phyloP scores from a whole-genome alignment of 352 stramenopile species.

The Phytophthora vignae region DNA sequence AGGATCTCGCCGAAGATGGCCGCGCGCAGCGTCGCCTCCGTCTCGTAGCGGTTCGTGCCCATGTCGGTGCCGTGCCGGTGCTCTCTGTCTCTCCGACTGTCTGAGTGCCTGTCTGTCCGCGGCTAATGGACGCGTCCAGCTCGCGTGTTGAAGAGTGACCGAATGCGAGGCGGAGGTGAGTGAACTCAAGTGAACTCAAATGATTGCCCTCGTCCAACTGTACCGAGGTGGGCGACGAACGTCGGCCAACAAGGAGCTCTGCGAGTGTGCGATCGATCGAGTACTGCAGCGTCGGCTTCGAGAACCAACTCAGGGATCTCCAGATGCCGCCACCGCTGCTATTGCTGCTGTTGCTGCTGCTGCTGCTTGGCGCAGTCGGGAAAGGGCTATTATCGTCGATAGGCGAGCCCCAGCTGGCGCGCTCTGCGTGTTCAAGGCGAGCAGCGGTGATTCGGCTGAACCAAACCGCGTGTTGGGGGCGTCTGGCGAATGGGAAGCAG shows the following conservation, averaged over 20 bases:
- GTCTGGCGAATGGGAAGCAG: constrained; percentile 5
- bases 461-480: neutral
- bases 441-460: neutral
- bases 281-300: too few species aligned
- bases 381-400: too few species aligned
- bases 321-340: constrained; percentile 12
- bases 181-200: constrained; percentile 16
- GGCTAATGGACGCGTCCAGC: neutral
- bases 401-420: too few species aligned
- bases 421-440: constrained; percentile 18
- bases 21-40: constrained; percentile 49
- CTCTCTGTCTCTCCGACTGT: neutral
- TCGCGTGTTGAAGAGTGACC: constrained; percentile 10
- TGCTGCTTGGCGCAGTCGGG: neutral
- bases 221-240: neutral
- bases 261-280: too few species aligned
- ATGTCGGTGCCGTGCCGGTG: constrained; percentile 11
- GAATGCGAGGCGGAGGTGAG: neutral
- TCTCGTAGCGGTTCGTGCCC: constrained; percentile 52
- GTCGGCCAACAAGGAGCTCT: too few species aligned
- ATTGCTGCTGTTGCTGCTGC: too few species aligned
- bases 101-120: neutral
- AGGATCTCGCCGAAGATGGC: constrained; percentile 81
- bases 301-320: constrained; percentile 11
- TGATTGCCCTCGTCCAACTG: constrained; percentile 33